Percentiles rank a stretch among this genome's conserved stretches.
Evolutionary conservation across 176 grass and related monocot genomes (phyloP).

Genomic region (Typha latifolia): DNA sequence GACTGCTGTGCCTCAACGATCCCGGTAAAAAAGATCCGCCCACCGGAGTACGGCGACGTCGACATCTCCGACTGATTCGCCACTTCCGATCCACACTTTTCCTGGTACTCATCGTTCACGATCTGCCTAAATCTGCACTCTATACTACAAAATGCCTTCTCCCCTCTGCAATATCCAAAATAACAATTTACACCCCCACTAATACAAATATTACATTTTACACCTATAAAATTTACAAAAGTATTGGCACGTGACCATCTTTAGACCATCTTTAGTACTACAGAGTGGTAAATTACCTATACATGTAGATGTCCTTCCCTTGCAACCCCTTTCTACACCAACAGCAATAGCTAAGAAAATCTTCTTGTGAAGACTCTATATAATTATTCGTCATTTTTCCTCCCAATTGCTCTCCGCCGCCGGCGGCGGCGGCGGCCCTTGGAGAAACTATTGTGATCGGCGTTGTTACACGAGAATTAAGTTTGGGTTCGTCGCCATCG

Average conservation of each 20-base stretch:
- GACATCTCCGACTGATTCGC: background rate
- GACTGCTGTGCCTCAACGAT: constrained; percentile 43
- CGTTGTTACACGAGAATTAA: too few species aligned
- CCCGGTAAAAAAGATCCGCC: constrained; percentile 41
- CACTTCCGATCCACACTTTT: constrained; percentile 1
- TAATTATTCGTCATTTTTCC: too few species aligned
- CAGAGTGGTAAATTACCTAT: constrained; percentile 32
- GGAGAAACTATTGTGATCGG: too few species aligned
- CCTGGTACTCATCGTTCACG: constrained; percentile 17
- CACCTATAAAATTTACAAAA: background rate
- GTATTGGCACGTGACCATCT: too few species aligned
- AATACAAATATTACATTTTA: background rate
- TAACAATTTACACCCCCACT: too few species aligned
- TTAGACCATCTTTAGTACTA: too few species aligned
- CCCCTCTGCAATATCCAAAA: constrained; percentile 31
- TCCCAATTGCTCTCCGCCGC: too few species aligned
- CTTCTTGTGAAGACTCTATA: too few species aligned
- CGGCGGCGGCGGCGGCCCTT: background rate
- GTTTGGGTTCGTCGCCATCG: background rate
- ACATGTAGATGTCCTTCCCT: constrained; percentile 37
- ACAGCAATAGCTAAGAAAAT: constrained; percentile 46
- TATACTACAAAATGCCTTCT: constrained; percentile 79
- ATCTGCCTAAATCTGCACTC: constrained; percentile 34
- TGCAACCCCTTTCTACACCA: constrained; percentile 24
- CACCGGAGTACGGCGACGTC: constrained; percentile 22